Evolutionary conservation across 768 basidiomycete species (phyloP).

Genomic region (Pleurotus cornucopiae): DNA sequence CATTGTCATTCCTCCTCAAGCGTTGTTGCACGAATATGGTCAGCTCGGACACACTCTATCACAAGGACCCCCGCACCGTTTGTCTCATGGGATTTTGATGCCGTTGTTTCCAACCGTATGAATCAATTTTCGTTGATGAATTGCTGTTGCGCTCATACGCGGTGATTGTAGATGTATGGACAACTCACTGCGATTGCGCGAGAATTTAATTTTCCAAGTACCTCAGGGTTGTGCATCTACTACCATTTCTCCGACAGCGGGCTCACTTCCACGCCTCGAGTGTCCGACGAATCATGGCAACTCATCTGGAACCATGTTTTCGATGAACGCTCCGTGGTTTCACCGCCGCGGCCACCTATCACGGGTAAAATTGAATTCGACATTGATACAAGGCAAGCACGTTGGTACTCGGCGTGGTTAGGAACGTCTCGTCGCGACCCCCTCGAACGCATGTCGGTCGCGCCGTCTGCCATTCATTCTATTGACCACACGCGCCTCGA

Average conservation of each 20-base stretch:
- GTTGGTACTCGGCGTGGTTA: constrained; percentile 77
- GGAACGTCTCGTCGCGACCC: constrained; percentile 41
- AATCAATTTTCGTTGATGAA: neutral
- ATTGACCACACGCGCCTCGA: constrained; percentile 50
- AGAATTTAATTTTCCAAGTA: constrained; percentile 80
- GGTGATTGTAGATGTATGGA: constrained; percentile 54
- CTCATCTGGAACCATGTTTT: constrained; percentile 64
- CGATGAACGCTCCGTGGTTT: constrained; percentile 28
- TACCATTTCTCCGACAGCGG: constrained; percentile 59
- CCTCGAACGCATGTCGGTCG: constrained; percentile 35
- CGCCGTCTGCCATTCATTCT: constrained; percentile 37
- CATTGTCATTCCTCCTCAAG: constrained; percentile 60
- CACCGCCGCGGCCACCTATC: constrained; percentile 48
- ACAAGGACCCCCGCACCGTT: constrained; percentile 52
- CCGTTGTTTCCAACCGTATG: constrained; percentile 69
- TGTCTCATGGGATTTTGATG: constrained; percentile 69
- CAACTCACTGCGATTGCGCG: constrained; percentile 77
- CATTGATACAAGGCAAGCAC: constrained; percentile 69
- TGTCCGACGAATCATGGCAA: constrained; percentile 78
- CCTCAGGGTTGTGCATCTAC: constrained; percentile 74
- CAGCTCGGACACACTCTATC: constrained; percentile 55
- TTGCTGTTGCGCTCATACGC: constrained; percentile 3
- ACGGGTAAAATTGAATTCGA: constrained; percentile 85
- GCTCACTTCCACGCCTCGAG: constrained; percentile 56
- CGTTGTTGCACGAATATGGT: constrained; percentile 55